Conservation (phyloP, 2,329 filamentous ascomycete genomes). For the Aspergillus latus region DNA sequence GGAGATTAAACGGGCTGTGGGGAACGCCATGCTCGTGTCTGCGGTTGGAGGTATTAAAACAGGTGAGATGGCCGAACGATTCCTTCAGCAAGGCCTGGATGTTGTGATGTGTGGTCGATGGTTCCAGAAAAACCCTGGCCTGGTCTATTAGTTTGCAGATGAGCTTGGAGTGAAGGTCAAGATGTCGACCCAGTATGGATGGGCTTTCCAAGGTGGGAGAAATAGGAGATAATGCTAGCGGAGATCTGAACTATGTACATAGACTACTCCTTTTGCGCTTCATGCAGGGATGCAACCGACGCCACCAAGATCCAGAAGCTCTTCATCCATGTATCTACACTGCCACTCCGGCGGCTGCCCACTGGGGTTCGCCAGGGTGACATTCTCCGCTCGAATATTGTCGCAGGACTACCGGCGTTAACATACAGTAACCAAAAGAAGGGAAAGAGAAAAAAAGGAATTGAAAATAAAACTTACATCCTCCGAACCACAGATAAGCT, state of each 20-base stretch:
- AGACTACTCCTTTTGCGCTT: neutral
- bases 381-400: constrained; percentile 5
- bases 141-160: constrained; percentile 58
- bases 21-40: constrained; percentile 21
- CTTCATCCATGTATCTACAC: constrained; percentile 2
- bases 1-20: constrained; percentile 25
- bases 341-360: neutral
- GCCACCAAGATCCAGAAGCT: neutral
- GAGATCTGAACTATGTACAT: neutral
- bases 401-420: neutral
- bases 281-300: constrained; percentile 2
- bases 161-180: constrained; percentile 52
- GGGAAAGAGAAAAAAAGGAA: neutral
- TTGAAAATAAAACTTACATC: neutral
- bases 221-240: neutral
- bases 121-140: constrained; percentile 60
- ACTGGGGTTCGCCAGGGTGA: constrained; percentile 1
- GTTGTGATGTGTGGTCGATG: constrained; percentile 51
- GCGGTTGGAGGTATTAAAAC: constrained; percentile 25
- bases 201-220: constrained; percentile 16
- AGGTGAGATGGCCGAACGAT: constrained; percentile 25
- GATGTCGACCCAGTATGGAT: constrained; percentile 38
- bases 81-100: constrained; percentile 53
- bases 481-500: constrained; percentile 3
- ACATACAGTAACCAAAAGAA: neutral